Evolutionary conservation across 768 basidiomycete genomes (phyloP).

Genomic region (Pulveroboletus sp.): DNA sequence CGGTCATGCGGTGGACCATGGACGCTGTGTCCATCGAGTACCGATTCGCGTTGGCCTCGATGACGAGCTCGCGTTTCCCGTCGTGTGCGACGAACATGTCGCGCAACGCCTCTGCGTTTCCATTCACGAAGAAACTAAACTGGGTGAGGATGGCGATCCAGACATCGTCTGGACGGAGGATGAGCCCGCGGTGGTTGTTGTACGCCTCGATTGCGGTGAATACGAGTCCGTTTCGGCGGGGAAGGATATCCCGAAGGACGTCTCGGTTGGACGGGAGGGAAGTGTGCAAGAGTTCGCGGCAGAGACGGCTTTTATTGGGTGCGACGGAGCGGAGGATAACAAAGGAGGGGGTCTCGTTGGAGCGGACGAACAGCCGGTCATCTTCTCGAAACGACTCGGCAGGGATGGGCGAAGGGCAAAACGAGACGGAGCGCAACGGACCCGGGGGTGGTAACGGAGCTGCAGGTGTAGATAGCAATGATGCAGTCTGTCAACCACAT

Average conservation of each 20-base stretch:
- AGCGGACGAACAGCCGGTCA: constrained; percentile 25
- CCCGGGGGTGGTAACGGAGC: neutral
- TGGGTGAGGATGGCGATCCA: constrained; percentile 39
- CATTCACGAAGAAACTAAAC: constrained; percentile 40
- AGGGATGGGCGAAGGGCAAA: constrained; percentile 18
- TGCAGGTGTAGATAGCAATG: neutral
- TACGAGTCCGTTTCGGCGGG: constrained; percentile 34
- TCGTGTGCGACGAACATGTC: constrained; percentile 28
- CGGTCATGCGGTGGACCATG: constrained; percentile 22
- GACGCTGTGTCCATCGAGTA: constrained; percentile 31
- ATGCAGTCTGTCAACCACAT: constrained; percentile 3
- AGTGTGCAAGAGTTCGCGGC: constrained; percentile 27
- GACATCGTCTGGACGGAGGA: constrained; percentile 49
- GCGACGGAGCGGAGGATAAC: constrained; percentile 21
- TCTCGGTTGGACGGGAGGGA: constrained; percentile 22
- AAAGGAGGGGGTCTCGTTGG: constrained; percentile 16
- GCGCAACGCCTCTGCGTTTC: constrained; percentile 33
- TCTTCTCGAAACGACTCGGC: constrained; percentile 31
- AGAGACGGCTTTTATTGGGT: constrained; percentile 20
- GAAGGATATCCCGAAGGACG: constrained; percentile 27
- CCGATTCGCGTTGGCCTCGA: constrained; percentile 19
- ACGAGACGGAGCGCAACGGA: constrained; percentile 16
- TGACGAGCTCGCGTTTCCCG: constrained; percentile 24
- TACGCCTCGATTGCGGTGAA: constrained; percentile 35
- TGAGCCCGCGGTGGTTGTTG: constrained; percentile 35